A percentile compares a stretch with the other conserved stretches of the same genome.
phyloP scores from a whole-genome alignment of 768 basidiomycete species.

The Phylloporus rhodoxanthus region DNA sequence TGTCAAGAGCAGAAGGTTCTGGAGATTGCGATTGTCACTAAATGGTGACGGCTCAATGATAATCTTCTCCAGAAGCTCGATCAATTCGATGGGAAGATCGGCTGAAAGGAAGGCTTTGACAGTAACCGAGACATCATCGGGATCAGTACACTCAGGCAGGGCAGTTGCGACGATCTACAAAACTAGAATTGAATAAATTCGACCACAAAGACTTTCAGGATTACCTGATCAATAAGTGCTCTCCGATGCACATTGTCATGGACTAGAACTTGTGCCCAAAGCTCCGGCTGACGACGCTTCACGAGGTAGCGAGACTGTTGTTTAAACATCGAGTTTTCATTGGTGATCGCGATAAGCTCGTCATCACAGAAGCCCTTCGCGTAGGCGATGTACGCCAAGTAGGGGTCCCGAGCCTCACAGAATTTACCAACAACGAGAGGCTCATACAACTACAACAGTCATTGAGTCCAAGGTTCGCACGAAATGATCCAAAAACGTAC shows the following conservation, averaged over 20 bases:
- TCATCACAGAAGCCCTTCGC: constrained; percentile 99
- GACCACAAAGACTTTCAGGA: constrained; percentile 5
- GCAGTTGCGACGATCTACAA: constrained; percentile 85
- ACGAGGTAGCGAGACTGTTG: constrained; percentile 98
- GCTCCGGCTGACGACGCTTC: constrained; percentile 88
- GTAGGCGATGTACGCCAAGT: constrained; percentile 97
- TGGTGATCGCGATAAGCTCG: constrained; percentile 93
- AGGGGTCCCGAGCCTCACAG: constrained; percentile 97
- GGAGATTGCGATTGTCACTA: constrained; percentile 94
- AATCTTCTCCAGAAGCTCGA: constrained; percentile 97
- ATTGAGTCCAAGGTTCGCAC: constrained; percentile 1
- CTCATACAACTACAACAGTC: constrained; percentile 71
- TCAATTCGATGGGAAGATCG: constrained; percentile 93
- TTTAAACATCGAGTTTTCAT: constrained; percentile 99
- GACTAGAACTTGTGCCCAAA: constrained; percentile 93
- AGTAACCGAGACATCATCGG: constrained; percentile 96
- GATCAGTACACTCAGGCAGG: constrained; percentile 93
- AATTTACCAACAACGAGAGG: constrained; percentile 97
- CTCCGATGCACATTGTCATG: constrained; percentile 89
- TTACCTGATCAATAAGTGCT: constrained; percentile 85
- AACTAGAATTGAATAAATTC: background rate
- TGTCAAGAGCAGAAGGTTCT: constrained; percentile 91
- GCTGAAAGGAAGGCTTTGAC: constrained; percentile 98
- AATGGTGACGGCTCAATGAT: constrained; percentile 96
- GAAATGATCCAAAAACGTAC: constrained; percentile 40